Conservation (phyloP, 257 asterid genomes). For the Pogostemon cablin region DNA sequence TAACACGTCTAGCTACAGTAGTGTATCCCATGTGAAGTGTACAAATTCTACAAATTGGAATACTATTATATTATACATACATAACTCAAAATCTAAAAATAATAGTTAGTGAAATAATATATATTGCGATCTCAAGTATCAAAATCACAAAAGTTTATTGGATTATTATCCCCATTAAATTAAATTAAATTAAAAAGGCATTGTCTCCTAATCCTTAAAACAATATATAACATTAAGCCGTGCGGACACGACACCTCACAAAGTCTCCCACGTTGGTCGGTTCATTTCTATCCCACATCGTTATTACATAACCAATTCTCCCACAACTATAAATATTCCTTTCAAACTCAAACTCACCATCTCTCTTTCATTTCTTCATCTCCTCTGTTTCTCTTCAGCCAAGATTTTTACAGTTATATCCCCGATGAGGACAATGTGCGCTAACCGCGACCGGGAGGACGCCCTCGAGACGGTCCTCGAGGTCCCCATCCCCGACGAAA, state of each 20-base stretch:
- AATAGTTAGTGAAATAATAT: neutral
- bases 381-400: too few species aligned
- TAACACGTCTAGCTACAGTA: too few species aligned
- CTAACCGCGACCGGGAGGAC: conserved; percentile 66
- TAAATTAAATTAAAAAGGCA: neutral
- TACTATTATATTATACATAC: too few species aligned
- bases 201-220: neutral
- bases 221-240: conserved; percentile 41
- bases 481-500: conserved; percentile 75
- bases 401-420: too few species aligned
- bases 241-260: conserved; percentile 60
- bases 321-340: conserved; percentile 14
- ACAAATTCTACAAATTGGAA: too few species aligned
- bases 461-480: conserved; percentile 72
- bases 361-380: neutral
- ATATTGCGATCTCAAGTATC: neutral
- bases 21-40: too few species aligned
- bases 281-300: neutral
- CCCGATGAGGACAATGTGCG: conserved; percentile 64
- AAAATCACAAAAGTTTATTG: conserved; percentile 12
- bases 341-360: neutral
- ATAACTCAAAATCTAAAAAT: too few species aligned
- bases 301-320: conserved; percentile 29
- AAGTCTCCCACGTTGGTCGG: conserved; percentile 51
- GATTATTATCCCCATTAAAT: neutral